Base-by-base conservation (phyloP, 208 protist species). In the Herpetomonas tarakana region DNA sequence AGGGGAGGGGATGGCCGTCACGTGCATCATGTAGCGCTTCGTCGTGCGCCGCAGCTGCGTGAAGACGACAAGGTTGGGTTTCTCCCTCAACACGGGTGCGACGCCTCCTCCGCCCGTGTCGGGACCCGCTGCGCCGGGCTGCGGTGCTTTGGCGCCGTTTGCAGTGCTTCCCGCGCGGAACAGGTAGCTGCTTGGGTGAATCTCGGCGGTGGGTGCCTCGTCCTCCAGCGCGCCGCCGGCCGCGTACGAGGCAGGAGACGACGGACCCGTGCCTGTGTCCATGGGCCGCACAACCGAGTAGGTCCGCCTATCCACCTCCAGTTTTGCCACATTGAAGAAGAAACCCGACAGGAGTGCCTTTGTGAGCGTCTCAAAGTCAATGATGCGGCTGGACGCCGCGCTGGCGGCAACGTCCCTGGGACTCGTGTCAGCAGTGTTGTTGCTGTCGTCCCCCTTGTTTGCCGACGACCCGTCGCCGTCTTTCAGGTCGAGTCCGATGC, bases 1-100 rank as follows among this genome's bases (percentile, higher is more conserved):
- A 3, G 63, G 50, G 6, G 78, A 81, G 19, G 68, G 51, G 47
- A 96, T 68, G n/a, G 87, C 86, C 18, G 77, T 86, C n/a, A 92
- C 63, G 64, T 96, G 86, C 45, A 86, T 86, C 90, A 96, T 96
- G 62, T 81, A 96, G 0, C 86, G 85, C 64, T 87, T 90, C 22
- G 68, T 88, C 6, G 90, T 93, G 63, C 71, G 86, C 0, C 90
- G 82, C 57, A 96, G 77, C 65, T 91, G 78, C 21, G 81, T 87
- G 59, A 93, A 96, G 19, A 96, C 79, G 3, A 96, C 78, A 30
- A 96, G 77, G 6, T 59, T 35, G 11, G 90, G 90, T 22, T 75
- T 68, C 62, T 94, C 85, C 0, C 73, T 62, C 2, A 83, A 52
- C 30, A 76, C 41, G 9, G 74, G 39, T 11, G 71, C 60, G 4